These are phyloP conservation scores for Dothistroma pini DNA, from an alignment of 2,329 filamentous ascomycete genomes.

Conservation along the genomic window DNA sequence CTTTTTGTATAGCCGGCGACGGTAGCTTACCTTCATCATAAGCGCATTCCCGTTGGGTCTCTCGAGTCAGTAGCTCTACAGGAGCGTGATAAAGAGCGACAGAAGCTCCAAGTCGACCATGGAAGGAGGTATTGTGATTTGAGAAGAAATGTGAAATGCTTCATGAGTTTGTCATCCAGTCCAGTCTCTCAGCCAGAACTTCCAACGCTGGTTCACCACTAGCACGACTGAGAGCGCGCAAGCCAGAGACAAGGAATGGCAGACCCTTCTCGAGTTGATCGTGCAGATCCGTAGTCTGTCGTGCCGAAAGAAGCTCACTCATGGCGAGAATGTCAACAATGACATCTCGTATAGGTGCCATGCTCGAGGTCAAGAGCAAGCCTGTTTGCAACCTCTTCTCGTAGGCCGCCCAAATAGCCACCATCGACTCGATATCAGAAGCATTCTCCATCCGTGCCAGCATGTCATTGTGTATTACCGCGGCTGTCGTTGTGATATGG, in stretches of 20 bases:
- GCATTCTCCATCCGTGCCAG: slow-evolving; percentile 55
- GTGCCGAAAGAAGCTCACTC: slow-evolving; percentile 47
- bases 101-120: neutral
- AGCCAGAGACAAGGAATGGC: slow-evolving; percentile 66
- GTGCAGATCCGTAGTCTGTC: slow-evolving; percentile 41
- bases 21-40: no score
- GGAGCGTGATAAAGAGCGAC: neutral
- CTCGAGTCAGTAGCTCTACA: no score
- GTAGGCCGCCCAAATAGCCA: slow-evolving; percentile 63
- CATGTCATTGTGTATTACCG: slow-evolving; percentile 57
- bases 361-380: slow-evolving; percentile 63
- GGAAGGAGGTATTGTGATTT: neutral
- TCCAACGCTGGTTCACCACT: slow-evolving; percentile 73
- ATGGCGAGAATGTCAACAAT: slow-evolving; percentile 76
- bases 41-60: no score
- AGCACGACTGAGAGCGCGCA: slow-evolving; percentile 71
- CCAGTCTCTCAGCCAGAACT: slow-evolving; percentile 74
- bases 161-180: slow-evolving; percentile 35
- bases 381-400: slow-evolving; percentile 61
- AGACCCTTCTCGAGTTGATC: slow-evolving; percentile 61
- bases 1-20: neutral
- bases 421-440: slow-evolving; percentile 77
- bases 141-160: neutral
- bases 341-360: slow-evolving; percentile 67
- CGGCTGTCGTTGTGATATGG: slow-evolving; percentile 70